Evolutionary conservation across 2,329 filamentous ascomycete species (phyloP).

Genomic region (Juglanconis sp.): DNA sequence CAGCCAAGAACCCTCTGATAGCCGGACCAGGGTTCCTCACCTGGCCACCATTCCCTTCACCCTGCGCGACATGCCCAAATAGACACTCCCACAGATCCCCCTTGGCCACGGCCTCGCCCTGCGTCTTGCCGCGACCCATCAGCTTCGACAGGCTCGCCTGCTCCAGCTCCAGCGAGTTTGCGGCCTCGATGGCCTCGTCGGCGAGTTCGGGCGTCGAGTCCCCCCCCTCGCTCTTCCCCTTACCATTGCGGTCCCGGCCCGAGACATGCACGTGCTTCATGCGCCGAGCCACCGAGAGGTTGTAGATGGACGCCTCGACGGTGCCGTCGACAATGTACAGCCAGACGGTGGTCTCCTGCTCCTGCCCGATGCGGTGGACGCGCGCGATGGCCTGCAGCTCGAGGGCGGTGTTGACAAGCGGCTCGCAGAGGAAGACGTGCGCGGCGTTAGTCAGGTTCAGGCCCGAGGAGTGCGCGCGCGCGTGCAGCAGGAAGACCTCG

Average conservation of each 20-base stretch:
- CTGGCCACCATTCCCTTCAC: slow-evolving; percentile 25
- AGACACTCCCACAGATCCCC: slow-evolving; percentile 86
- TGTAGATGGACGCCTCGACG: slow-evolving; percentile 88
- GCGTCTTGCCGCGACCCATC: slow-evolving; percentile 65
- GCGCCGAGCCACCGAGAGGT: slow-evolving; percentile 75
- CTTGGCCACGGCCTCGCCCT: slow-evolving; percentile 76
- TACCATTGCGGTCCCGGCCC: slow-evolving; percentile 28
- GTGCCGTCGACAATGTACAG: slow-evolving; percentile 90
- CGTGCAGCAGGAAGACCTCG: slow-evolving; percentile 86
- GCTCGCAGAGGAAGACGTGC: slow-evolving; percentile 93
- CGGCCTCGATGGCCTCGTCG: slow-evolving; percentile 68
- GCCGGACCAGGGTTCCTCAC: slow-evolving; percentile 8
- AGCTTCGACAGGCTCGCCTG: slow-evolving; percentile 67
- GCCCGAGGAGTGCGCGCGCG: slow-evolving; percentile 82
- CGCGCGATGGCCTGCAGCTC: slow-evolving; percentile 94
- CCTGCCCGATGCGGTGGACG: slow-evolving; percentile 91
- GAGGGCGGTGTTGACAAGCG: slow-evolving; percentile 86
- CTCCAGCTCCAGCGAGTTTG: slow-evolving; percentile 81
- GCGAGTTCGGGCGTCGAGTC: slow-evolving; percentile 37
- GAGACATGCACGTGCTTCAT: slow-evolving; percentile 66
- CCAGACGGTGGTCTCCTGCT: slow-evolving; percentile 86
- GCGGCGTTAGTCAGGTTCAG: slow-evolving; percentile 90
- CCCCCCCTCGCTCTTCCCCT: slow-evolving; percentile 28
- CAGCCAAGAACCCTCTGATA: slow-evolving; percentile 39
- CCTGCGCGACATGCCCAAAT: slow-evolving; percentile 58